Base-by-base conservation (phyloP, 2,329 filamentous ascomycete species). In the Hypomyces rosellus region DNA sequence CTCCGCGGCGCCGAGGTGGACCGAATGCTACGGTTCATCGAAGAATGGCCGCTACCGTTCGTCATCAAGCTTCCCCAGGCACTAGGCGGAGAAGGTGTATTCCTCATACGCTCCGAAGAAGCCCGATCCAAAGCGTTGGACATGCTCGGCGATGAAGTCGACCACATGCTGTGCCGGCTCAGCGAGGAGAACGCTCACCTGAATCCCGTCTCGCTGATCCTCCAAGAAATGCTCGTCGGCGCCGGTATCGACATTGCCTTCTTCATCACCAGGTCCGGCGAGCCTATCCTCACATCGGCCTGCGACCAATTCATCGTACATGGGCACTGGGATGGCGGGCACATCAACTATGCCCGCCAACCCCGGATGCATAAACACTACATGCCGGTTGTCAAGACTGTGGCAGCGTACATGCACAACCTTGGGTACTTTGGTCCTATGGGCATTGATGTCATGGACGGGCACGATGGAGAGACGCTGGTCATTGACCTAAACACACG, bases 401-500 rank as follows among this genome's bases (percentile, higher is more conserved):
- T 33, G 11, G 45, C 49, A 13, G 12, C 4, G 6, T 48, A 44
- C 22, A 15, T 52, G 46, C 50, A 52, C 15, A 34, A 40, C 15
- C 34, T 42, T 13, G 46, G 46, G 20, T 52, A 49, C 42, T 49
- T 42, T 41, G 50, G 50, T 3, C 46, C 50, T 3, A 42, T 38
- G 18, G 50, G 50, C 7, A 45, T 49, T 15, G 50, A 52, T 38
- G 42, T 52, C 16, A 18, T 52, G 15, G 49, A 46, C 7, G 34
- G 16, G 34, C 15, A 18, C 16, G n/a, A 22, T 3, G 38, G 43
- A 14, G 38, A 49, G 41, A 46, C 49, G 37, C 39, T 46, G 37
- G 46, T 52, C 8, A 46, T 52, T 5, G 50, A 52, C 20, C 46
- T 52, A 14, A 52, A 52, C 34, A 25, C 38, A 9, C 50, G 50